phyloP scores from a whole-genome alignment of 148 eudicot genomes.

The Camellia japonica region DNA sequence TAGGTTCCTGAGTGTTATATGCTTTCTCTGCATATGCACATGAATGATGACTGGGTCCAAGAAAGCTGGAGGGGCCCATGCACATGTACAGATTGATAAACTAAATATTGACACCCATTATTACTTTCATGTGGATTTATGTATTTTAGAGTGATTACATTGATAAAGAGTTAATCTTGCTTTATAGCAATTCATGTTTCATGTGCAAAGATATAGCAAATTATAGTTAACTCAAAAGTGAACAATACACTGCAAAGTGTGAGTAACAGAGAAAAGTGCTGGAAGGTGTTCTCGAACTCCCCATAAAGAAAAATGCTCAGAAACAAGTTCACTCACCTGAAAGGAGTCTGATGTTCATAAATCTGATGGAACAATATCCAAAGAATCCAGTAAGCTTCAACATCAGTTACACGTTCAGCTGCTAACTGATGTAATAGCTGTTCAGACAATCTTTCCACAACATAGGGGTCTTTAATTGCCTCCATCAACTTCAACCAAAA shows the following conservation, averaged over 20 bases:
- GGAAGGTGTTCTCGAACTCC: not conserved
- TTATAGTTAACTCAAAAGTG: not conserved
- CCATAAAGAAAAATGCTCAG: not conserved
- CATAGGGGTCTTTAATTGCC: slow-evolving; percentile 70
- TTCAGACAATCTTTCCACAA: slow-evolving; percentile 83
- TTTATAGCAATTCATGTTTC: not conserved
- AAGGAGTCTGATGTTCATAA: slow-evolving; percentile 40
- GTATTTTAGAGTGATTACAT: not conserved
- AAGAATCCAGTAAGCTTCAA: slow-evolving; percentile 85
- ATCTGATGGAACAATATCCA: slow-evolving; percentile 64
- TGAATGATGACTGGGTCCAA: not conserved
- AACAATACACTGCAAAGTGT: not conserved
- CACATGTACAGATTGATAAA: slow-evolving; percentile 3
- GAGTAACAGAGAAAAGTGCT: not conserved
- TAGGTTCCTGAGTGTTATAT: not conserved
- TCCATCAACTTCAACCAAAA: slow-evolving; percentile 74
- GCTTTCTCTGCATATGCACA: not conserved
- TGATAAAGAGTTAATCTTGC: not conserved
- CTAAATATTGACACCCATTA: not conserved
- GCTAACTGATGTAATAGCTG: slow-evolving; percentile 63
- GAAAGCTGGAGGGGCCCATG: not conserved
- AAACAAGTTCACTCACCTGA: slow-evolving; percentile 47
- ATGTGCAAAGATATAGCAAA: slow-evolving; percentile 6
- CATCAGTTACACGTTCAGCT: slow-evolving; percentile 45
- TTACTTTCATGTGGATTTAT: not conserved